phyloP scores from a whole-genome alignment of 768 basidiomycete genomes.

The Mycena latifolia region DNA sequence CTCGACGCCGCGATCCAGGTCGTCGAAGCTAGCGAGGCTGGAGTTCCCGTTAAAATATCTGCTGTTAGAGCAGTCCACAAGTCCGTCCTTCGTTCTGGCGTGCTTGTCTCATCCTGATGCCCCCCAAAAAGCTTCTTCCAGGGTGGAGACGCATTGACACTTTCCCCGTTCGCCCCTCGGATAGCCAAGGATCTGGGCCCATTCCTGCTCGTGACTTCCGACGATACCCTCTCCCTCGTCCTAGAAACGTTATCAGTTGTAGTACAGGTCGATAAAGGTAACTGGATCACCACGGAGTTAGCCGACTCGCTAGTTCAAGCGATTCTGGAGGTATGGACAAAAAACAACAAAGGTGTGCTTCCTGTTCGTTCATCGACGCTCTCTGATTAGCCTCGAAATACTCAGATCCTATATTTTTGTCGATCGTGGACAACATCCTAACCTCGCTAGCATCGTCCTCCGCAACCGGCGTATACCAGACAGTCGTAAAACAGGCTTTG shows the following conservation, averaged over 20 bases:
- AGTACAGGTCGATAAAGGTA: conserved; percentile 77
- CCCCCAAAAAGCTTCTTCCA: conserved; percentile 71
- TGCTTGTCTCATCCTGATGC: conserved; percentile 22
- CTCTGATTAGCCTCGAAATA: background rate
- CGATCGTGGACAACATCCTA: conserved; percentile 87
- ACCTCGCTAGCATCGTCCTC: conserved; percentile 74
- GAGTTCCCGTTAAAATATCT: conserved; percentile 92
- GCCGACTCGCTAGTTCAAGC: conserved; percentile 75
- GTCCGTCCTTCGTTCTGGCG: conserved; percentile 52
- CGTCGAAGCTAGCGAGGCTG: conserved; percentile 77
- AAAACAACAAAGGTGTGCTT: conserved; percentile 82
- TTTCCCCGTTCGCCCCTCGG: conserved; percentile 74
- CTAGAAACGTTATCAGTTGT: conserved; percentile 88
- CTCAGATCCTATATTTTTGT: conserved; percentile 88
- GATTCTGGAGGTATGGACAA: conserved; percentile 85
- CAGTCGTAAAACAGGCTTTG: conserved; percentile 78
- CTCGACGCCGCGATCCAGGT: conserved; percentile 89
- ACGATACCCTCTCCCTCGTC: conserved; percentile 90
- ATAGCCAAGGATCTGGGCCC: conserved; percentile 88
- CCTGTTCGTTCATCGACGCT: background rate
- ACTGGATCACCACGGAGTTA: conserved; percentile 78
- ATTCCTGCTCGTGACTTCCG: conserved; percentile 82
- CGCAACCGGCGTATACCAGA: conserved; percentile 72
- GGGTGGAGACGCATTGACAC: conserved; percentile 68
- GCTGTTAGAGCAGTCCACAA: conserved; percentile 95